phyloP scores from a whole-genome alignment of 768 basidiomycete species.

The Lentinula guzmanii region DNA sequence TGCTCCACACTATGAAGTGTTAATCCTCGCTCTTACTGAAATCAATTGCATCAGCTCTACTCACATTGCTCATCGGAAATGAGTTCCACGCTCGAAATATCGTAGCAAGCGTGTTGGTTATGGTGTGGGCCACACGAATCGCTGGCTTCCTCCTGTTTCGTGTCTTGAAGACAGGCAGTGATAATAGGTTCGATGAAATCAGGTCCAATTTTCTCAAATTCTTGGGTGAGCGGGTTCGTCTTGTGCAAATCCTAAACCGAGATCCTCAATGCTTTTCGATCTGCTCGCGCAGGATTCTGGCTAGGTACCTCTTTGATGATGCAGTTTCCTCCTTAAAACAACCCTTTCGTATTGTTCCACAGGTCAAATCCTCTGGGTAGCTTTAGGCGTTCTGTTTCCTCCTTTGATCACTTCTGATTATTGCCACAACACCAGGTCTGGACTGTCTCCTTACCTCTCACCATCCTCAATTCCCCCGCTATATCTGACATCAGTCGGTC shows the following conservation, averaged over 20 bases:
- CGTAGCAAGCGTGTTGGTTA: slow-evolving; percentile 50
- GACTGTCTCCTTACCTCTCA: slow-evolving; percentile 58
- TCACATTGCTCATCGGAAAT: slow-evolving; percentile 57
- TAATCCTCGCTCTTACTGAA: not conserved
- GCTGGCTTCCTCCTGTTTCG: slow-evolving; percentile 63
- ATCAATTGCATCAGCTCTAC: slow-evolving; percentile 34
- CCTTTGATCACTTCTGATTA: not conserved
- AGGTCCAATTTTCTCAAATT: slow-evolving; percentile 62
- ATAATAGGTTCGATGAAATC: slow-evolving; percentile 64
- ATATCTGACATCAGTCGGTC: slow-evolving; percentile 40
- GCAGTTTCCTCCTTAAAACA: not conserved
- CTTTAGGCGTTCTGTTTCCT: slow-evolving; percentile 2
- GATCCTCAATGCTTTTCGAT: not conserved
- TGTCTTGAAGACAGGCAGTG: slow-evolving; percentile 63
- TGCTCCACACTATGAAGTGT: not conserved
- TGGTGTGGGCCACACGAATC: slow-evolving; percentile 61
- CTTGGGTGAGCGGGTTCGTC: slow-evolving; percentile 28
- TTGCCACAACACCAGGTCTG: slow-evolving; percentile 32
- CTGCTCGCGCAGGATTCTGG: slow-evolving; percentile 40
- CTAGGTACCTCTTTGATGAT: slow-evolving; percentile 24
- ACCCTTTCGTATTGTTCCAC: slow-evolving; percentile 1
- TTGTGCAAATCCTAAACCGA: not conserved
- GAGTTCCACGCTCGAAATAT: slow-evolving; percentile 57
- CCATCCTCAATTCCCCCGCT: slow-evolving; percentile 62
- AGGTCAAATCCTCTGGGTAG: slow-evolving; percentile 59